Conservation (phyloP, 345 rosid genomes). For the Murraya koenigii region DNA sequence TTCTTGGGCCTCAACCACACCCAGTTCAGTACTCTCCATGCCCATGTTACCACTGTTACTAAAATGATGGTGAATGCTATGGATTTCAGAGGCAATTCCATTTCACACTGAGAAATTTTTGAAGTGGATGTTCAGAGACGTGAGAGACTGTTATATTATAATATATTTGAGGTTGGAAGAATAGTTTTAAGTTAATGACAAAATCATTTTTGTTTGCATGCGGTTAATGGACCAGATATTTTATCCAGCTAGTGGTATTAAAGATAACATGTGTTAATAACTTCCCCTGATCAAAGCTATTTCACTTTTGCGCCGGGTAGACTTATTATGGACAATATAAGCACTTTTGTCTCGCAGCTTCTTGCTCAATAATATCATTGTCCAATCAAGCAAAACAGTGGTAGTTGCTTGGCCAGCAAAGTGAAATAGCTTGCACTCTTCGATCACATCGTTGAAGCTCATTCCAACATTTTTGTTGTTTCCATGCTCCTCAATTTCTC, state of each 20-base stretch:
- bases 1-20: constrained; percentile 49
- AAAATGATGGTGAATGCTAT: background rate
- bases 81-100: background rate
- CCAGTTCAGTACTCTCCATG: constrained; percentile 35
- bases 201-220: no score
- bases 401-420: constrained; percentile 68
- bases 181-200: no score
- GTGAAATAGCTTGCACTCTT: constrained; percentile 66
- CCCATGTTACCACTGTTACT: background rate
- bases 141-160: no score
- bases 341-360: no score
- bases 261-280: no score
- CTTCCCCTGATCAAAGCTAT: no score
- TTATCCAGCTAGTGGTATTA: no score
- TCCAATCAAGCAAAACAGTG: constrained; percentile 51
- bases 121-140: no score
- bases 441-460: constrained; percentile 45
- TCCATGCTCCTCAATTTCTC: constrained; percentile 28
- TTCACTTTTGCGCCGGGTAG: no score
- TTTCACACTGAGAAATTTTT: background rate
- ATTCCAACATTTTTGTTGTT: constrained; percentile 20
- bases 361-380: constrained; percentile 45
- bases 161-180: no score
- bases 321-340: no score
- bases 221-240: no score